Evolutionary conservation across 2,329 filamentous ascomycete species (phyloP), one percentile per base, ranked within the genome.

Genomic region (Colletotrichum scovillei): DNA sequence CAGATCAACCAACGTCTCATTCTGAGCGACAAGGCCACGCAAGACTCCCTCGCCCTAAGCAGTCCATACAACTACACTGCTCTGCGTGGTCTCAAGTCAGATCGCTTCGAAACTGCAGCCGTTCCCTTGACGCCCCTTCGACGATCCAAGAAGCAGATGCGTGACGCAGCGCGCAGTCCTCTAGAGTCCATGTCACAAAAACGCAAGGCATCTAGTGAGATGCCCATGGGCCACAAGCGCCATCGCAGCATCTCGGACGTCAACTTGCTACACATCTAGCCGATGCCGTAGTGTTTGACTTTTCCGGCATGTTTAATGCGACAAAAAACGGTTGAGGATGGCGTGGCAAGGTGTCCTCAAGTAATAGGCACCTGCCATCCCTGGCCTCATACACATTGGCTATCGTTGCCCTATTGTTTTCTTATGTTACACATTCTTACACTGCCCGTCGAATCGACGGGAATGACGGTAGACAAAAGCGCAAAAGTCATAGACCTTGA

Each of bases 71-170:
- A 90, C 79, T 84, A 89, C 82, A 88, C 90, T 55, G 89, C 90
- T 2, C 84, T 92, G 56, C 87, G 88, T 68, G 91, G 91, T 63
- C 89, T 93, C 78, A 91, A 92, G 79, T 88, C 88, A 66, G 92
- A 92, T 76, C 88, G 92, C 70, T 88, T 93, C 75, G 88, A 88
- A 70, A 91, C 91, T 42, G 92, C 91, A 52, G 90, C 90, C 52
- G 88, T 90, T 2, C 92, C 92, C n/a, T 88, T 94, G 74, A 93
- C 92, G 4, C 92, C 92, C 1, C 85, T 90, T 60, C 88, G 92
- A 63, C 89, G 91, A 74, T 88, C 88, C 55, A 91, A 89, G 82
- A 85, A 83, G 69, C 80, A 82, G 53, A 78, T 84, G 78, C 81
- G 84, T 63, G 85, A 87, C 69, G 76, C 84, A 46, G 78, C 83